Evolutionary conservation across 2,329 filamentous ascomycete species (phyloP).

Genomic region (Podosphaera xanthii): DNA sequence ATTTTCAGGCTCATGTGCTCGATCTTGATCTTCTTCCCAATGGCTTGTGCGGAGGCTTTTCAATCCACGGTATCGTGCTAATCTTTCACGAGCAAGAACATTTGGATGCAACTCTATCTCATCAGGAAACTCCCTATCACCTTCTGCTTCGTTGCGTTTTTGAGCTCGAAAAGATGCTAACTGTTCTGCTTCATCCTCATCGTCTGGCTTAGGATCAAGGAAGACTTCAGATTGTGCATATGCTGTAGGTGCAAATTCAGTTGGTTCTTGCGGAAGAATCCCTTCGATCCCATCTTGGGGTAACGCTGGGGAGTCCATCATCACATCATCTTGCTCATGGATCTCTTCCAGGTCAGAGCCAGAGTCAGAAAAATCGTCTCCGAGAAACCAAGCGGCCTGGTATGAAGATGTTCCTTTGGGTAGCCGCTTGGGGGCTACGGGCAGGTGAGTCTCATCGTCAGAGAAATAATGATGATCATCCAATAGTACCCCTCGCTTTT

Average conservation of each 20-base stretch:
- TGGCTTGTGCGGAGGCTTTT: constrained; percentile 74
- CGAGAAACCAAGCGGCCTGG: constrained; percentile 83
- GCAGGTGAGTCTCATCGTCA: constrained; percentile 48
- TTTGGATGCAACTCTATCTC: constrained; percentile 87
- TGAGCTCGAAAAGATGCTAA: constrained; percentile 60
- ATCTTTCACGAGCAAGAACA: constrained; percentile 62
- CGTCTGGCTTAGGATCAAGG: constrained; percentile 49
- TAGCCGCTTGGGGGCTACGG: constrained; percentile 44
- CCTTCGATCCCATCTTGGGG: constrained; percentile 73
- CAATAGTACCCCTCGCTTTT: constrained; percentile 69
- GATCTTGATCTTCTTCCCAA: constrained; percentile 80
- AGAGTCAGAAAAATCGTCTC: constrained; percentile 48
- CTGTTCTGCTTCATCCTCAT: constrained; percentile 57
- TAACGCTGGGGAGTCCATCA: constrained; percentile 28
- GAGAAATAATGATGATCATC: constrained; percentile 98
- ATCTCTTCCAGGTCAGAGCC: constrained; percentile 62
- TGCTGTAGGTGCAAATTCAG: constrained; percentile 62
- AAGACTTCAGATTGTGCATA: constrained; percentile 92
- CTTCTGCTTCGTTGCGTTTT: constrained; percentile 59
- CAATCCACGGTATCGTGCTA: constrained; percentile 70
- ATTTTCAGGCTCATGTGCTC: constrained; percentile 66
- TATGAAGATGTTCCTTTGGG: constrained; percentile 86
- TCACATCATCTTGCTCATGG: constrained; percentile 37
- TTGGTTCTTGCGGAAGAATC: constrained; percentile 39
- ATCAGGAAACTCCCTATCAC: constrained; percentile 89